Conservation (phyloP, 371 early-diverging fungal genomes). For the Mortierella sp. region DNA sequence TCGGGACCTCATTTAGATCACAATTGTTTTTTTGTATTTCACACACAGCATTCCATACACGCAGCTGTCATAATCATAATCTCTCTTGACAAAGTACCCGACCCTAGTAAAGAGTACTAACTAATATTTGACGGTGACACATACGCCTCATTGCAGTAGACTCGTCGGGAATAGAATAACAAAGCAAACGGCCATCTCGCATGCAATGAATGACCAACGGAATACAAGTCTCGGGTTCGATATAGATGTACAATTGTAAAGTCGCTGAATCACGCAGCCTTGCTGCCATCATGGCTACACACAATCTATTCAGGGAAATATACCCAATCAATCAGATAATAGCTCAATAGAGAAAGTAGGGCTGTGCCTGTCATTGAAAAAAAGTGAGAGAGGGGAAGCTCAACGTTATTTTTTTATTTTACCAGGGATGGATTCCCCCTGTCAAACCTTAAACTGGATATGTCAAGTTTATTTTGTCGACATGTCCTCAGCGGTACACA, state of each 20-base stretch:
- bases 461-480: background rate
- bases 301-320: too few relatives aligned
- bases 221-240: background rate
- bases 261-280: too few relatives aligned
- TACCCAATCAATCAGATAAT: too few relatives aligned
- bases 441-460: background rate
- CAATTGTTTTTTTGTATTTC: background rate
- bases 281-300: too few relatives aligned
- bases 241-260: too few relatives aligned
- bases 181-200: background rate
- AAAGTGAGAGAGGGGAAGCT: too few relatives aligned
- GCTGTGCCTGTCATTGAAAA: too few relatives aligned
- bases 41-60: background rate
- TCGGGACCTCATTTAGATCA: conserved; percentile 14
- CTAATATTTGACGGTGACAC: background rate
- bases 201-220: background rate
- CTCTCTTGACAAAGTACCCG: too few relatives aligned
- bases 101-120: background rate
- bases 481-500: conserved; percentile 18
- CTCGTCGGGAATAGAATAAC: background rate
- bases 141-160: background rate
- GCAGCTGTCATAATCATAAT: too few relatives aligned
- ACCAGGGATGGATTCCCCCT: too few relatives aligned
- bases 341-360: too few relatives aligned
- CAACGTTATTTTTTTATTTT: too few relatives aligned